Base-by-base conservation (phyloP, 495 filamentous ascomycete genomes). In the Penicillium chermesinum region DNA sequence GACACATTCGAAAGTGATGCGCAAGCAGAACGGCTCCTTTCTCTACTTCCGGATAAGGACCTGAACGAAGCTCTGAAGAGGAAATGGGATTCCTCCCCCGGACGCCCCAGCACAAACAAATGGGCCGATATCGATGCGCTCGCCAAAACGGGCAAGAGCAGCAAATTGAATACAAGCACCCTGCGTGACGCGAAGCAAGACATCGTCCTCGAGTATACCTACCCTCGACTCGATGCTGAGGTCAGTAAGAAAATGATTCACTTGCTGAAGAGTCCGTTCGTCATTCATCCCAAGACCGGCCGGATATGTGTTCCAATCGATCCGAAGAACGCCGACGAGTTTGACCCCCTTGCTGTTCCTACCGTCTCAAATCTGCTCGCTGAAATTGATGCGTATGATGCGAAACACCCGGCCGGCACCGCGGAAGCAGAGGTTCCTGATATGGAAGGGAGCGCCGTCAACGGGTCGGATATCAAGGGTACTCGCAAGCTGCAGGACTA, bases 181-280 rank as follows among this genome's bases (percentile, higher is more conserved):
- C 76, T 97, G 18, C 75, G 82, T n/a, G 87, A 96, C 49, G 87
- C 87, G 18, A 96, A 95, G 69, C 87, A 94, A 55, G 93, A 97
- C 58, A 84, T 97, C 37, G 81, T 96, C 12, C 78, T 98, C 19
- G 94, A 97, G 68, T 96, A 97, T 68, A 95, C 93, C 3, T 98
- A 98, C 65, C 94, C 93, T n/a, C 83, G 93, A 8, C 83, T 98
- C 41, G 93, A 98, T 75, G 88, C 89, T 46, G 89, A 95, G 55
- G 93, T 98, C 56, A 89, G 86, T 58, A 96, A 96, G 71, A 94
- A 96, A 61, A 81, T 95, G 63, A 97, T 94, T 71, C 93, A 98
- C 77, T 78, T 98, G 73, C 79, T 98, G 38, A 98, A 98, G 61
- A 87, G 82, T 50, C 93, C 93, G 2, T 98, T 98, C 55, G 91